These are phyloP conservation scores for Madurella fahalii DNA, from an alignment of 2,329 filamentous ascomycete genomes.

Conservation along the genomic window DNA sequence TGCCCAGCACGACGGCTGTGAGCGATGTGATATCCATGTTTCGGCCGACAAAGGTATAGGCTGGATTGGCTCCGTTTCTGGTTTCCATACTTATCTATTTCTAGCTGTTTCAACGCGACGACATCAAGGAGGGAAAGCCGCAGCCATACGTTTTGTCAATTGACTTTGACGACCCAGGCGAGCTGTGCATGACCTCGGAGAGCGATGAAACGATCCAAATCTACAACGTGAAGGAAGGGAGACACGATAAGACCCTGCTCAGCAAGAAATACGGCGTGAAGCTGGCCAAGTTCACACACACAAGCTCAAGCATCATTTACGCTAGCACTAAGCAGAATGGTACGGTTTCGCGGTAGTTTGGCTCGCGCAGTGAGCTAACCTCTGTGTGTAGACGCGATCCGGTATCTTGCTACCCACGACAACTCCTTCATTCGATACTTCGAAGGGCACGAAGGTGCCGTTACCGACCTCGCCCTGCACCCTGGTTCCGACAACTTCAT, in stretches of 20 bases:
- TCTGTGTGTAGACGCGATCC: slow-evolving; percentile 63
- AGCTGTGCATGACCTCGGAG: slow-evolving; percentile 84
- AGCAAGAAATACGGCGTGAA: slow-evolving; percentile 98
- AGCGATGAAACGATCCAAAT: slow-evolving; percentile 95
- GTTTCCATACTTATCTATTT: background rate
- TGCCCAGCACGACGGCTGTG: slow-evolving; percentile 59
- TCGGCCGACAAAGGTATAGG: slow-evolving; percentile 69
- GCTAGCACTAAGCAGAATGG: slow-evolving; percentile 92
- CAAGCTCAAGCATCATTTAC: slow-evolving; percentile 86
- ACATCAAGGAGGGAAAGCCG: slow-evolving; percentile 48
- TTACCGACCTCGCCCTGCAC: slow-evolving; percentile 79
- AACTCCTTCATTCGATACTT: slow-evolving; percentile 97
- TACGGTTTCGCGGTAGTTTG: slow-evolving; percentile 33
- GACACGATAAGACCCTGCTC: slow-evolving; percentile 80
- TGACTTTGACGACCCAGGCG: slow-evolving; percentile 94
- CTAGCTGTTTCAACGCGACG: slow-evolving; percentile 58
- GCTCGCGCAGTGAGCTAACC: background rate
- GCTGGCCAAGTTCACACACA: slow-evolving; percentile 89
- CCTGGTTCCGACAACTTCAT: slow-evolving; percentile 88
- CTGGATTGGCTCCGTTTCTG: background rate
- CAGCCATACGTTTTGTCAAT: slow-evolving; percentile 75
- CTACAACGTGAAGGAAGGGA: slow-evolving; percentile 88
- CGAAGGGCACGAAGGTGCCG: slow-evolving; percentile 77
- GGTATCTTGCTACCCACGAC: slow-evolving; percentile 86
- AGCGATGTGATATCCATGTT: slow-evolving; percentile 74